These are phyloP conservation scores for Solanum appendiculatum DNA, from an alignment of 257 asterid species.

Conservation along the genomic window DNA sequence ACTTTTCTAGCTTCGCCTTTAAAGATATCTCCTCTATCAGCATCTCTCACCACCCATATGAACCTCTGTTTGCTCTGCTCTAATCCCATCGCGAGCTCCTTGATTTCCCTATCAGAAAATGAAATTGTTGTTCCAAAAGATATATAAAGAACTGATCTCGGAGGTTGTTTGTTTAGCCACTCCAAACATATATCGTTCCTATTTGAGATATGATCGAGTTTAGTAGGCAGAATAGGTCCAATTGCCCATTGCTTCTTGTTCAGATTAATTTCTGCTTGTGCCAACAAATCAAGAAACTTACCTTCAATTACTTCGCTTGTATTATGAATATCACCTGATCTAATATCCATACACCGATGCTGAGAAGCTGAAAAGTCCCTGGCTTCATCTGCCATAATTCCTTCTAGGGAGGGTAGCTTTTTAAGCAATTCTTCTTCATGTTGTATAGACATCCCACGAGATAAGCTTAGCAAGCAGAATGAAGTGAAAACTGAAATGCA, in stretches of 20 bases:
- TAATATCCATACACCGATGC: neutral
- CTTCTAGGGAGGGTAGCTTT: neutral
- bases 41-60: neutral
- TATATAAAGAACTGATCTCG: neutral
- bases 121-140: neutral
- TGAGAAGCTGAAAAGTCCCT: neutral
- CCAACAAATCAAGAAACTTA: neutral
- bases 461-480: neutral
- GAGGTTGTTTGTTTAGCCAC: neutral
- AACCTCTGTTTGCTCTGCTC: neutral
- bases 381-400: neutral
- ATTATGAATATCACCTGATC: neutral
- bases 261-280: neutral
- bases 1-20: neutral
- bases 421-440: neutral
- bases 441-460: neutral
- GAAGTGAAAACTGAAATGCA: neutral
- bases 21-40: neutral
- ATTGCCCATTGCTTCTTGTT: neutral
- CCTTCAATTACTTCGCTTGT: neutral
- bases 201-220: neutral
- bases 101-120: neutral
- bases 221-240: neutral
- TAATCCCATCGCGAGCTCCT: neutral
- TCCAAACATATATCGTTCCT: neutral